These are phyloP conservation scores for Incumbomyces lentus DNA, from an alignment of 2,329 filamentous ascomycete genomes.

Conservation along the genomic window DNA sequence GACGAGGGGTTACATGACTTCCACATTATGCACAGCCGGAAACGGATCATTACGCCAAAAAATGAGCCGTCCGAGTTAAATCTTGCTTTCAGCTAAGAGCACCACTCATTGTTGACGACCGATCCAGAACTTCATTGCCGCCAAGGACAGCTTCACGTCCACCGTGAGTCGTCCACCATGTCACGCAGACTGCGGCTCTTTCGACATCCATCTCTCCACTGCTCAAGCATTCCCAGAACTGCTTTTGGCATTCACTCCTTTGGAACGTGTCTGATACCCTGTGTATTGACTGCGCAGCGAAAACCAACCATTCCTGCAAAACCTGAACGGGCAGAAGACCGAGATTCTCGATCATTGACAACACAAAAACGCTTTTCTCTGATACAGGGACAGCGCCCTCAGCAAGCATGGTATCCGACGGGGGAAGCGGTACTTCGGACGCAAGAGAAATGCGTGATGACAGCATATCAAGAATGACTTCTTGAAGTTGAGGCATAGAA, in stretches of 20 bases:
- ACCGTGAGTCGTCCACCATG: conserved; percentile 70
- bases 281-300: conserved; percentile 59
- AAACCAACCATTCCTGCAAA: conserved; percentile 70
- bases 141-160: conserved; percentile 48
- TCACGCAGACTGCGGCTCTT: conserved; percentile 64
- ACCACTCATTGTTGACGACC: conserved; percentile 45
- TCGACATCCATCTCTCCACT: conserved; percentile 84
- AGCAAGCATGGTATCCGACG: conserved; percentile 25
- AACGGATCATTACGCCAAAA: no score
- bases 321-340: conserved; percentile 60
- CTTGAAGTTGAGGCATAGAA: conserved; percentile 65
- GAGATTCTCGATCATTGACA: conserved; percentile 70
- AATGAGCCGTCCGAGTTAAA: conserved; percentile 27
- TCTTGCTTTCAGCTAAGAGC: conserved; percentile 41
- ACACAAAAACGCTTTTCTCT: conserved; percentile 64
- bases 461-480: conserved; percentile 69
- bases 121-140: conserved; percentile 27
- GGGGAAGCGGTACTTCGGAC: conserved; percentile 39
- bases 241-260: conserved; percentile 53
- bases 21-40: no score
- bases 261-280: conserved; percentile 51
- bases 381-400: conserved; percentile 42
- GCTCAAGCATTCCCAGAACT: conserved; percentile 71
- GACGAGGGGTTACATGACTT: no score
- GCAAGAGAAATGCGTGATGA: conserved; percentile 52